These are phyloP conservation scores for Sordariomycetes sp. DNA, from an alignment of 2,329 filamentous ascomycete genomes.

Conservation along the genomic window DNA sequence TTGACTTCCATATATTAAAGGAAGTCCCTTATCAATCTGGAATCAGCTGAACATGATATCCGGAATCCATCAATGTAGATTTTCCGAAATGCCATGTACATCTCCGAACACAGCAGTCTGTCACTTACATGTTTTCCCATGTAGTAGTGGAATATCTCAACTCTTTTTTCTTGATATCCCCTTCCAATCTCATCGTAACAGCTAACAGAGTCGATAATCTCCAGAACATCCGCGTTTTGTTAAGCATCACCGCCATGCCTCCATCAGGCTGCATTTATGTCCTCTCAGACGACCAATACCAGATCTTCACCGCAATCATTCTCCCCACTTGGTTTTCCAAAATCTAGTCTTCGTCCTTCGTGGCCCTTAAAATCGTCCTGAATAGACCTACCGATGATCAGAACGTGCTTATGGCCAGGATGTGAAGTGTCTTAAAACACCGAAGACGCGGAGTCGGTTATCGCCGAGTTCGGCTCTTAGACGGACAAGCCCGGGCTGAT, in stretches of 20 bases:
- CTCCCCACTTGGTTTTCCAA: slow-evolving; percentile 19
- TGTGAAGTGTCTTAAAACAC: slow-evolving; percentile 12
- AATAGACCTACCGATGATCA: slow-evolving; percentile 10
- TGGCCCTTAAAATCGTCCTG: slow-evolving; percentile 26
- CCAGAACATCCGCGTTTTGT: background rate
- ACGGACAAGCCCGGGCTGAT: background rate
- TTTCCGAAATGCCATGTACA: too few species aligned
- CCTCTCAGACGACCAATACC: slow-evolving; percentile 13
- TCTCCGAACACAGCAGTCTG: too few species aligned
- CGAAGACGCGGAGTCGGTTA: slow-evolving; percentile 10
- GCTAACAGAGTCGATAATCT: background rate
- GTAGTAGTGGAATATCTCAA: too few species aligned
- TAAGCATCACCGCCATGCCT: background rate
- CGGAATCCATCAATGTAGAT: too few species aligned
- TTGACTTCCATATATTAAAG: too few species aligned
- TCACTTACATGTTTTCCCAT: too few species aligned
- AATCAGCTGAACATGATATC: too few species aligned
- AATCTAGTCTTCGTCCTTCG: slow-evolving; percentile 1
- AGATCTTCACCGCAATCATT: slow-evolving; percentile 17
- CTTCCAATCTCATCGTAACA: background rate
- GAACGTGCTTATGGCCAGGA: slow-evolving; percentile 14
- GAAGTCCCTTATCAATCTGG: too few species aligned
- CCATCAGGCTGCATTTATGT: slow-evolving; percentile 16
- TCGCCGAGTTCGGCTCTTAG: slow-evolving; percentile 11
- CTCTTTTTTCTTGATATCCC: background rate